phyloP scores from a whole-genome alignment of 2,329 filamentous ascomycete species.

The Clonostachys chloroleuca region DNA sequence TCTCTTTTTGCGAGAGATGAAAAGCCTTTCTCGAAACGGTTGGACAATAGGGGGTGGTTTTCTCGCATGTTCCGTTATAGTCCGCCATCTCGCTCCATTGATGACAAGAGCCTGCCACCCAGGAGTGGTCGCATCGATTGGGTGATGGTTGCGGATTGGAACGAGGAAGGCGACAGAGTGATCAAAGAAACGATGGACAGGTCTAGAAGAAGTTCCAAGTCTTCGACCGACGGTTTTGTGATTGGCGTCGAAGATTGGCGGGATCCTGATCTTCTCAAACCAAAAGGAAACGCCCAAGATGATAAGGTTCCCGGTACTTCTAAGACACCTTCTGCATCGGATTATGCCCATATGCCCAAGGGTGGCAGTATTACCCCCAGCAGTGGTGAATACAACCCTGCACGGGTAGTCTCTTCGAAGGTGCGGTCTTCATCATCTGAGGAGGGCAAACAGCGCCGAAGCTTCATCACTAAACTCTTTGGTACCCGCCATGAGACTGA shows the following conservation, averaged over 20 bases:
- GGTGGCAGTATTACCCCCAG: no score
- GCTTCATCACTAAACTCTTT: constrained; percentile 44
- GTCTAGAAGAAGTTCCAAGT: constrained; percentile 11
- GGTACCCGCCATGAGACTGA: constrained; percentile 31
- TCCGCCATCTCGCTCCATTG: constrained; percentile 16
- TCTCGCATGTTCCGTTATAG: constrained; percentile 32
- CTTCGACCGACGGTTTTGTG: constrained; percentile 53
- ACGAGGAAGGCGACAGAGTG: constrained; percentile 36
- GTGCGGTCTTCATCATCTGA: no score
- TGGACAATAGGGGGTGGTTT: constrained; percentile 32
- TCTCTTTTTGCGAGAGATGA: constrained; percentile 2
- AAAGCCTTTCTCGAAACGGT: no score
- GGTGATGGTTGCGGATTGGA: constrained; percentile 65
- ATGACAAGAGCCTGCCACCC: constrained; percentile 60
- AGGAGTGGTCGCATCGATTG: constrained; percentile 72
- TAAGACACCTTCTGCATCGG: no score
- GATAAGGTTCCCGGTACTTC: neutral
- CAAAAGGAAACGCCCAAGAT: neutral
- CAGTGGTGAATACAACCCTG: no score
- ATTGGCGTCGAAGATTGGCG: constrained; percentile 88
- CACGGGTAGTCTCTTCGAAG: no score
- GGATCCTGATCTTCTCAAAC: constrained; percentile 54
- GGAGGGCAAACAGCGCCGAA: constrained; percentile 4
- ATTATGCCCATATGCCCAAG: no score
- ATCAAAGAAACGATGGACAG: constrained; percentile 32